These are phyloP conservation scores for Oxyria digyna DNA, from an alignment of 148 eudicot genomes.

Conservation along the genomic window DNA sequence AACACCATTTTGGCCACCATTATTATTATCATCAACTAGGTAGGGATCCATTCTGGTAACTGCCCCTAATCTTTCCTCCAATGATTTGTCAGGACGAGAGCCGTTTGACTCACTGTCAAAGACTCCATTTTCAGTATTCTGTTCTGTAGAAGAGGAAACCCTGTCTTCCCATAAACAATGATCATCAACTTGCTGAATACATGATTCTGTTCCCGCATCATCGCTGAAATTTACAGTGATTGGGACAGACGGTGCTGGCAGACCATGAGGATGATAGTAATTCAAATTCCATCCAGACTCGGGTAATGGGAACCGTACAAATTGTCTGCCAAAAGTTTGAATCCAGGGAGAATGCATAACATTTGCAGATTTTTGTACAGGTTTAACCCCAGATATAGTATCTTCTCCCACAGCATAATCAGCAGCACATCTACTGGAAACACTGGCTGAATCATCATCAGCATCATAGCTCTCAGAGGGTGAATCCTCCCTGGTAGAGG, in stretches of 20 bases:
- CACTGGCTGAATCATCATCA: conserved; percentile 14
- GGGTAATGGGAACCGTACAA: conserved; percentile 13
- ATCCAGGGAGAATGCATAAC: conserved; percentile 18
- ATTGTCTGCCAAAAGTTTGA: conserved; percentile 19
- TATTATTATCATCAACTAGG: conserved; percentile 11
- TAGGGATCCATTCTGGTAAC: conserved; percentile 15
- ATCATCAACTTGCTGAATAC: conserved; percentile 18
- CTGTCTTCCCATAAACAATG: conserved; percentile 23
- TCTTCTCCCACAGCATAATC: conserved; percentile 20
- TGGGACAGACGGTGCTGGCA: conserved; percentile 16
- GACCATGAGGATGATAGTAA: conserved; percentile 22
- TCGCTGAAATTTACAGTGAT: conserved; percentile 13
- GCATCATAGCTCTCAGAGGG: conserved; percentile 9
- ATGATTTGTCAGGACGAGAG: background rate
- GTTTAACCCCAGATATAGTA: conserved; percentile 11
- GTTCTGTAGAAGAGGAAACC: background rate
- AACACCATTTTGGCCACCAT: conserved; percentile 18
- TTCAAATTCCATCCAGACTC: conserved; percentile 17
- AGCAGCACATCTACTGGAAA: conserved; percentile 8
- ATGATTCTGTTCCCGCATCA: conserved; percentile 12
- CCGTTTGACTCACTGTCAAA: background rate
- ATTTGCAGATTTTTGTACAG: background rate
- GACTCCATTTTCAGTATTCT: background rate
- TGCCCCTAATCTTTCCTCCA: conserved; percentile 10
- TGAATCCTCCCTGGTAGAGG: conserved; percentile 15